A percentile compares a stretch with the other conserved stretches of the same genome.
Conservation (phyloP, 2,329 filamentous ascomycete genomes). For the Diaporthe citriasiana region DNA sequence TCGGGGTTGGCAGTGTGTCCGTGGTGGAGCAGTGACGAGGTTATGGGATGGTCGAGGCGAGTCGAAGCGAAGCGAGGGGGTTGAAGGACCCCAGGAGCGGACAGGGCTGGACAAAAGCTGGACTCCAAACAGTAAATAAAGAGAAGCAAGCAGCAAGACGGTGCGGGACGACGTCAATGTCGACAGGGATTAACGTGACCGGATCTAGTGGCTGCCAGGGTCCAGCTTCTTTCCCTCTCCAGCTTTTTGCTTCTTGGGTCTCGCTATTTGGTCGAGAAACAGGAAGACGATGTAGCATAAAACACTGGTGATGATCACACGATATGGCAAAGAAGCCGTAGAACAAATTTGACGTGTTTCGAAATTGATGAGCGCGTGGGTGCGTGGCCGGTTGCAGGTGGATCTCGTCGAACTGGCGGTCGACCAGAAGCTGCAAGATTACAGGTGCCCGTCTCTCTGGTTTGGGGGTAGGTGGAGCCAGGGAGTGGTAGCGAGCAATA, state of each 20-base stretch:
- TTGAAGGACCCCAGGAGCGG: neutral
- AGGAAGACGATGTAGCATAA: neutral
- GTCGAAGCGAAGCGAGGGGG: neutral
- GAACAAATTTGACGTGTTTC: conserved; percentile 32
- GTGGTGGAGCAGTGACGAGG: conserved; percentile 24
- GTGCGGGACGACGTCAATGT: conserved; percentile 20
- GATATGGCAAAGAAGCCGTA: neutral
- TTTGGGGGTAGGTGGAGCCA: conserved; percentile 8
- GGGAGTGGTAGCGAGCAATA: neutral
- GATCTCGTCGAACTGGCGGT: conserved; percentile 32
- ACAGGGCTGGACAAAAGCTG: neutral
- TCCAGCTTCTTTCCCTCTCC: neutral
- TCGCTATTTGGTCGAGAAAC: neutral
- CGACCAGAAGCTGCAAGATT: conserved; percentile 19
- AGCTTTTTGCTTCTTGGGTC: neutral
- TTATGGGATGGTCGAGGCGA: conserved; percentile 1
- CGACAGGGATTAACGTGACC: conserved; percentile 9
- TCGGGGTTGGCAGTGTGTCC: conserved; percentile 10
- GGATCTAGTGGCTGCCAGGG: neutral
- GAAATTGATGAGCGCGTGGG: conserved; percentile 33
- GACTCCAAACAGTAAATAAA: conserved; percentile 20
- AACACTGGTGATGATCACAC: conserved; percentile 17
- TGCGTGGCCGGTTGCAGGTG: conserved; percentile 6
- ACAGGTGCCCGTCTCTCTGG: conserved; percentile 17
- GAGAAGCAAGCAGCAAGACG: neutral